phyloP scores from a whole-genome alignment of 345 rosid species.

The Populus alba region DNA sequence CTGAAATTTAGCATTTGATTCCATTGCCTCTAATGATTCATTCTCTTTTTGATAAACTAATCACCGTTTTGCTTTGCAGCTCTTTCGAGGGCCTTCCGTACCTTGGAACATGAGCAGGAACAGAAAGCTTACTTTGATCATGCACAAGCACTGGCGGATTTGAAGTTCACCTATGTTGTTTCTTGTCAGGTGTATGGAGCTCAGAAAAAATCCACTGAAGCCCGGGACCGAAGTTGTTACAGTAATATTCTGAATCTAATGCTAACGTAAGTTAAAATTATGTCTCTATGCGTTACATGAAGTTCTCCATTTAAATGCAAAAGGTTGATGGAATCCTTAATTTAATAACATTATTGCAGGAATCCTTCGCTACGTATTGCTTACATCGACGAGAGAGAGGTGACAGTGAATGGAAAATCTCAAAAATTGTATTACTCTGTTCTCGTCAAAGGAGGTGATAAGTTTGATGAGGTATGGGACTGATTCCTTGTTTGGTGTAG shows the following conservation, averaged over 20 bases:
- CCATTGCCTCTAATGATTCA: neutral
- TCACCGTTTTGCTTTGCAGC: slow-evolving; percentile 40
- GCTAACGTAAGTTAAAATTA: slow-evolving; percentile 59
- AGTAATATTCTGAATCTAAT: slow-evolving; percentile 77
- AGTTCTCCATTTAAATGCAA: slow-evolving; percentile 1
- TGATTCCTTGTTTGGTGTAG: slow-evolving; percentile 9
- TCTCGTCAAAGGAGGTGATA: slow-evolving; percentile 80
- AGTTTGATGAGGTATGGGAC: slow-evolving; percentile 67
- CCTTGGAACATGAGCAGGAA: slow-evolving; percentile 18
- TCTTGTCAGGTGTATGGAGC: slow-evolving; percentile 91
- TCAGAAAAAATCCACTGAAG: slow-evolving; percentile 69
- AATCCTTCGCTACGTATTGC: slow-evolving; percentile 93
- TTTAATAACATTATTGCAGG: slow-evolving; percentile 36
- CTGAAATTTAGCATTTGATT: slow-evolving; percentile 5
- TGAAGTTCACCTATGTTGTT: slow-evolving; percentile 96
- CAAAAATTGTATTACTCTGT: slow-evolving; percentile 77
- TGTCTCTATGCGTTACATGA: neutral
- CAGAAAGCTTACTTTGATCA: slow-evolving; percentile 27
- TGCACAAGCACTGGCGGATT: slow-evolving; percentile 69
- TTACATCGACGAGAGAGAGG: slow-evolving; percentile 82
- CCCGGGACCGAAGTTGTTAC: slow-evolving; percentile 60
- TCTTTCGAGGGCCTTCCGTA: slow-evolving; percentile 24
- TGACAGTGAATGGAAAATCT: slow-evolving; percentile 45
- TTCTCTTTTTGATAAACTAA: slow-evolving; percentile 8
- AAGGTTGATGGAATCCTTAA: slow-evolving; percentile 13